phyloP scores from a whole-genome alignment of 352 stramenopile genomes.

The Globisporangium mamillatum region DNA sequence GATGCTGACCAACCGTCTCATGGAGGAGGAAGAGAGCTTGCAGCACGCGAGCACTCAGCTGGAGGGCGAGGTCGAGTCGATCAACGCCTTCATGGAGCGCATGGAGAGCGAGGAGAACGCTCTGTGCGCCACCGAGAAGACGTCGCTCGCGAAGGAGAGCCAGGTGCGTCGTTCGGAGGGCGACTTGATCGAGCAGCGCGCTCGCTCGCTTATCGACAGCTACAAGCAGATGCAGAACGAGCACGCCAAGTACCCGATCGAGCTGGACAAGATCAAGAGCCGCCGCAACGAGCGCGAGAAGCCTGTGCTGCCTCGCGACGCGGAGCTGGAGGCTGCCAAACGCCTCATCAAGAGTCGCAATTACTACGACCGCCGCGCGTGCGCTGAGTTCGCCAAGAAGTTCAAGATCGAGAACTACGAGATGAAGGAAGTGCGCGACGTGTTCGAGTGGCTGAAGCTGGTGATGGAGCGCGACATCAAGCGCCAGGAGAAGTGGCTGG shows the following conservation, averaged over 20 bases:
- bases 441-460: slow-evolving; percentile 83
- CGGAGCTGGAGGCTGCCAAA: slow-evolving; percentile 75
- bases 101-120: slow-evolving; percentile 88
- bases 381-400: slow-evolving; percentile 75
- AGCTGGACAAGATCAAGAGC: slow-evolving; percentile 82
- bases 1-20: slow-evolving; percentile 84
- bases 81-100: slow-evolving; percentile 87
- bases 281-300: slow-evolving; percentile 72
- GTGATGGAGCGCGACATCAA: slow-evolving; percentile 81
- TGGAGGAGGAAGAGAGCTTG: slow-evolving; percentile 83
- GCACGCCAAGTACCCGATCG: slow-evolving; percentile 81
- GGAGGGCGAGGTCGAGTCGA: slow-evolving; percentile 83
- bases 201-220: slow-evolving; percentile 74
- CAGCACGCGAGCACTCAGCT: slow-evolving; percentile 82
- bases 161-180: slow-evolving; percentile 77
- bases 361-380: slow-evolving; percentile 87
- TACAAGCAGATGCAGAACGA: slow-evolving; percentile 89
- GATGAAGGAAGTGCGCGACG: slow-evolving; percentile 81
- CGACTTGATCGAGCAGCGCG: slow-evolving; percentile 84
- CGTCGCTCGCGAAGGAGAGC: slow-evolving; percentile 77
- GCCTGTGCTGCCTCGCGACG: slow-evolving; percentile 58
- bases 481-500: slow-evolving; percentile 83
- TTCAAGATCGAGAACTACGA: slow-evolving; percentile 75
- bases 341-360: slow-evolving; percentile 84
- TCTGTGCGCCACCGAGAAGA: slow-evolving; percentile 81